Percentiles rank a stretch among this genome's conserved stretches.
Evolutionary conservation across 495 filamentous ascomycete species (phyloP).

Genomic region (Aspergillus kassunensis): DNA sequence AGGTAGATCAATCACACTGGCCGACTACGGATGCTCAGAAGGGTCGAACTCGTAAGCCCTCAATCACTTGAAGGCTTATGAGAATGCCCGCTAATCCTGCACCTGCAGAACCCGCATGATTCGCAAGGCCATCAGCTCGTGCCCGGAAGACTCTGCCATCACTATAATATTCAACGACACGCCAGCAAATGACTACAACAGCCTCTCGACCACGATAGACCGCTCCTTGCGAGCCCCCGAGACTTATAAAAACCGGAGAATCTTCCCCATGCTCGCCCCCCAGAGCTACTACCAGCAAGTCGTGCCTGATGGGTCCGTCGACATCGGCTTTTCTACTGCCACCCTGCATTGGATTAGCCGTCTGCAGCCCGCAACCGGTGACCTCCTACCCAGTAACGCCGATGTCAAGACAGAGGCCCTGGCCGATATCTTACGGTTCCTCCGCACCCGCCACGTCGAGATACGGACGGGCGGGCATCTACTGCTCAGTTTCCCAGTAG

Average conservation of each 20-base stretch:
- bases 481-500: conserved; percentile 6
- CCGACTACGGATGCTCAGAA: conserved; percentile 8
- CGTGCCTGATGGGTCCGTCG: neutral
- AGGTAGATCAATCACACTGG: neutral
- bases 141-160: neutral
- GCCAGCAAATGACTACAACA: conserved; percentile 5
- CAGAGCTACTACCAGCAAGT: conserved; percentile 9
- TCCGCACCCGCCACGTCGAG: neutral
- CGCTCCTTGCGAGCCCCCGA: neutral
- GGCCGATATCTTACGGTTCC: conserved; percentile 1
- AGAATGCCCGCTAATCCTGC: neutral
- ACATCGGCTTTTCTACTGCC: conserved; percentile 4
- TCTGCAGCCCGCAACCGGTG: neutral
- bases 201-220: conserved; percentile 4
- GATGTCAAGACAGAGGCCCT: conserved; percentile 2
- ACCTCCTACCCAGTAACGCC: conserved; percentile 1
- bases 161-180: conserved; percentile 8
- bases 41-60: conserved; percentile 7
- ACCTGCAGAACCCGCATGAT: conserved; percentile 1
- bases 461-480: conserved; percentile 2
- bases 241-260: neutral
- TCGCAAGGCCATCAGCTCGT: conserved; percentile 1
- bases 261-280: conserved; percentile 1
- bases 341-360: conserved; percentile 8
- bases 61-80: neutral